Percentiles rank a stretch among this genome's conserved stretches.
phyloP scores from a whole-genome alignment of 2,329 filamentous ascomycete genomes.

The Alternaria incomplexa region DNA sequence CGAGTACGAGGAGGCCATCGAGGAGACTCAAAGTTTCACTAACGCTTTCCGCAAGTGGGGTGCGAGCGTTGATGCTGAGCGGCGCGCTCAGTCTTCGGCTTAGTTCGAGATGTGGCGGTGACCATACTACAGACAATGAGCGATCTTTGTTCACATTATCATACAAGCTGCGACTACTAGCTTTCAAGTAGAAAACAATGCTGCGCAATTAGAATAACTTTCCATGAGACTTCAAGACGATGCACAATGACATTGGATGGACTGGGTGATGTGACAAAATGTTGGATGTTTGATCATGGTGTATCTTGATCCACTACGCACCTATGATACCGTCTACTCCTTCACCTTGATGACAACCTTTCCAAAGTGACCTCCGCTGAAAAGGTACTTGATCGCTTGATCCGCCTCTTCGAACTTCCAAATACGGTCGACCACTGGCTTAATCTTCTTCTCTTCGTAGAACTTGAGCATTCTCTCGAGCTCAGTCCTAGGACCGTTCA shows the following conservation, averaged over 20 bases:
- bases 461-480: constrained; percentile 54
- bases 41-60: background rate
- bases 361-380: constrained; percentile 48
- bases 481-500: constrained; percentile 67
- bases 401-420: constrained; percentile 47
- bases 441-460: constrained; percentile 50
- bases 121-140: too few relatives aligned
- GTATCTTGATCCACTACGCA: background rate
- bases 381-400: constrained; percentile 38
- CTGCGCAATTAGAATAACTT: background rate
- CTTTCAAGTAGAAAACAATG: background rate
- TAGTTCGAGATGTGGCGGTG: background rate
- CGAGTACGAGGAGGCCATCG: background rate
- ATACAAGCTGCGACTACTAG: background rate
- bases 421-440: constrained; percentile 50
- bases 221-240: background rate
- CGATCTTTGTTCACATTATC: background rate
- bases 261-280: background rate
- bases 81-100: background rate
- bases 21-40: background rate
- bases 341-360: constrained; percentile 47
- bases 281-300: background rate
- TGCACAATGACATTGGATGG: background rate
- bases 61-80: background rate
- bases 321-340: background rate